These are phyloP conservation scores for Neopestalotiopsis sp. DNA, from an alignment of 2,329 filamentous ascomycete genomes.

Conservation along the genomic window DNA sequence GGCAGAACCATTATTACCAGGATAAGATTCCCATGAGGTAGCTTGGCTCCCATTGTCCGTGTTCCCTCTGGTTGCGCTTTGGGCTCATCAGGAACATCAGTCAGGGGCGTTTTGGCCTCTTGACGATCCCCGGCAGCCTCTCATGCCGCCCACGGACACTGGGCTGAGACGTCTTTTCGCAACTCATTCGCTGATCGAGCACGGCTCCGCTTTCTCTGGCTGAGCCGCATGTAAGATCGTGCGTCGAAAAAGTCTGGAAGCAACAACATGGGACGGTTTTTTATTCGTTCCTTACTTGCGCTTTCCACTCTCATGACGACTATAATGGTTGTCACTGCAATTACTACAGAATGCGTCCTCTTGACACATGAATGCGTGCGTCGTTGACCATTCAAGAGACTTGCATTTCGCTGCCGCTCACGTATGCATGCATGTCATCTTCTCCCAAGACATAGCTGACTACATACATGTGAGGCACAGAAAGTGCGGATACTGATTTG, in stretches of 20 bases:
- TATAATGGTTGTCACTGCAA: background rate
- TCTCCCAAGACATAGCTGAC: background rate
- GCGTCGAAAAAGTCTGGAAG: background rate
- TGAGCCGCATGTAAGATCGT: background rate
- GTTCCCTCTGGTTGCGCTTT: background rate
- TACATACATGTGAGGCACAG: background rate
- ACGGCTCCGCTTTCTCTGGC: background rate
- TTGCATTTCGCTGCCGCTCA: background rate
- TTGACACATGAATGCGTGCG: background rate
- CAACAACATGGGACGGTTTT: background rate
- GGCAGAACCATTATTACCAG: too few species aligned
- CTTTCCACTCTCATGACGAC: background rate
- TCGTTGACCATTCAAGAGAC: background rate
- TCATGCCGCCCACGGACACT: background rate
- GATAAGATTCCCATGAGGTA: too few species aligned
- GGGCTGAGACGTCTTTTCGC: background rate
- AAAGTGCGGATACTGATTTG: background rate
- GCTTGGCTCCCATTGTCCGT: too few species aligned
- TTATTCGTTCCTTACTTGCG: background rate
- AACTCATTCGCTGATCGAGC: slow-evolving; percentile 2
- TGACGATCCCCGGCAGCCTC: background rate
- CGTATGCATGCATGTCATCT: slow-evolving; percentile 2
- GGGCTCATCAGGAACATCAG: background rate
- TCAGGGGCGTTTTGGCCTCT: too few species aligned
- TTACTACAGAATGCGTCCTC: background rate